Evolutionary conservation across 2,329 filamentous ascomycete species (phyloP).

Genomic region (Venturia oleaginea): DNA sequence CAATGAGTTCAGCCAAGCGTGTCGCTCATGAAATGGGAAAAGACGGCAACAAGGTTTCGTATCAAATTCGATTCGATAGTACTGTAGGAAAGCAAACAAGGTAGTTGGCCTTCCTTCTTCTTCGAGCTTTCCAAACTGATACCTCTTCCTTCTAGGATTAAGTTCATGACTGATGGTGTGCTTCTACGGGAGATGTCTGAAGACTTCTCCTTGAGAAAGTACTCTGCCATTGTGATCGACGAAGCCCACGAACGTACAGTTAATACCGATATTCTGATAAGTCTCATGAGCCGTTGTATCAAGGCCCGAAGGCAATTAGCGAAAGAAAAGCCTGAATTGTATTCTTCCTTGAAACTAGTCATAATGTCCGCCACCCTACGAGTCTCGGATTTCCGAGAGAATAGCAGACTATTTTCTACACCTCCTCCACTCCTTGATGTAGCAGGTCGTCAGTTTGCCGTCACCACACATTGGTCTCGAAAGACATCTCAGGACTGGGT

Average conservation of each 20-base stretch:
- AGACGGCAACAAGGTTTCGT: slow-evolving; percentile 68
- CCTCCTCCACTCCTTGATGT: slow-evolving; percentile 80
- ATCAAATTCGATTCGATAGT: slow-evolving; percentile 89
- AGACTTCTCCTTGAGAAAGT: slow-evolving; percentile 75
- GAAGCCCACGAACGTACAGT: slow-evolving; percentile 96
- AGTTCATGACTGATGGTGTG: slow-evolving; percentile 99
- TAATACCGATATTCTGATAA: slow-evolving; percentile 96
- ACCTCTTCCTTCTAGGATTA: slow-evolving; percentile 49
- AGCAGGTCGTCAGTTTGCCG: slow-evolving; percentile 84
- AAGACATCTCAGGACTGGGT: slow-evolving; percentile 80
- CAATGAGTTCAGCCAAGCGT: slow-evolving; percentile 92
- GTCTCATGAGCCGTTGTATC: slow-evolving; percentile 89
- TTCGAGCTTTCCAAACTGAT: not conserved
- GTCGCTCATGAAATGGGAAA: slow-evolving; percentile 78
- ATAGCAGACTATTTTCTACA: slow-evolving; percentile 64
- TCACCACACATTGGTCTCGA: slow-evolving; percentile 80
- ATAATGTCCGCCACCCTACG: slow-evolving; percentile 97
- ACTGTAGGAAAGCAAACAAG: slow-evolving; percentile 64
- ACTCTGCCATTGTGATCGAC: slow-evolving; percentile 89
- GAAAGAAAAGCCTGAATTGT: slow-evolving; percentile 58
- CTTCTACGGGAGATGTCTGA: slow-evolving; percentile 82
- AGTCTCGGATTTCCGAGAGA: slow-evolving; percentile 83
- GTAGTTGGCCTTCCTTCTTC: not conserved
- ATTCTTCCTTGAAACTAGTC: slow-evolving; percentile 73
- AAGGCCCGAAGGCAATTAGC: slow-evolving; percentile 68